Conservation (phyloP, 1,284 basidiomycete species). For the Megacollybia platyphylla region DNA sequence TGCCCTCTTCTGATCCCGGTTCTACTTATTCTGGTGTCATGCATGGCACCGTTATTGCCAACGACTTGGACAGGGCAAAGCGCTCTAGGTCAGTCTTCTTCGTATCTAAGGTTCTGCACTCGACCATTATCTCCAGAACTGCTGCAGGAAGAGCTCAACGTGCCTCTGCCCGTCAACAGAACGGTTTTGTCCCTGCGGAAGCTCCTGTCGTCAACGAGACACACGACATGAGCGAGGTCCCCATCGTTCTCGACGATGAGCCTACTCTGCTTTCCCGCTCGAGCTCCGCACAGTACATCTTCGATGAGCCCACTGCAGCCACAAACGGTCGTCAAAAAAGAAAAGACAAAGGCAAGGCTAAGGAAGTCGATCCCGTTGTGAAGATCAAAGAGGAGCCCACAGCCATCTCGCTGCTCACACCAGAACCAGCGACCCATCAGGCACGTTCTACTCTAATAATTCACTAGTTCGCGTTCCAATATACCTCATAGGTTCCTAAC, state of each 20-base stretch:
- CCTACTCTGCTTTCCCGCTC: constrained; percentile 40
- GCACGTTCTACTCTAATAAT: constrained; percentile 20
- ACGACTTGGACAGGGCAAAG: constrained; percentile 31
- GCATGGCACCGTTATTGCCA: constrained; percentile 45
- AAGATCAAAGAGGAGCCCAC: constrained; percentile 64
- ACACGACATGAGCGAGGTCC: constrained; percentile 25
- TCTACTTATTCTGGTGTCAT: constrained; percentile 67
- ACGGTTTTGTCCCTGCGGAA: constrained; percentile 28
- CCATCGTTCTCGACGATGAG: constrained; percentile 31
- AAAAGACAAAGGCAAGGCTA: constrained; percentile 61
- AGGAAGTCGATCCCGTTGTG: constrained; percentile 33
- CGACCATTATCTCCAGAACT: constrained; percentile 23
- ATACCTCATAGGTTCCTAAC: constrained; percentile 49
- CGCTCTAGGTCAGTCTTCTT: constrained; percentile 3
- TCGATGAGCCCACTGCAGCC: constrained; percentile 21
- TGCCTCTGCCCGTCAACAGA: constrained; percentile 58
- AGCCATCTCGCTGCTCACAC: constrained; percentile 30
- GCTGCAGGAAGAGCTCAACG: constrained; percentile 59
- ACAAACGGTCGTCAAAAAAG: constrained; percentile 18
- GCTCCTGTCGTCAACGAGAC: constrained; percentile 17
- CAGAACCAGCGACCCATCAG: constrained; percentile 32
- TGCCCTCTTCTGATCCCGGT: constrained; percentile 69
- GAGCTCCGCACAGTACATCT: constrained; percentile 38
- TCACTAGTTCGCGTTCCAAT: constrained; percentile 9
- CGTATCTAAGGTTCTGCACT: constrained; percentile 10